Conservation (phyloP, 2,329 filamentous ascomycete genomes). For the Cladorrhinum sp. region DNA sequence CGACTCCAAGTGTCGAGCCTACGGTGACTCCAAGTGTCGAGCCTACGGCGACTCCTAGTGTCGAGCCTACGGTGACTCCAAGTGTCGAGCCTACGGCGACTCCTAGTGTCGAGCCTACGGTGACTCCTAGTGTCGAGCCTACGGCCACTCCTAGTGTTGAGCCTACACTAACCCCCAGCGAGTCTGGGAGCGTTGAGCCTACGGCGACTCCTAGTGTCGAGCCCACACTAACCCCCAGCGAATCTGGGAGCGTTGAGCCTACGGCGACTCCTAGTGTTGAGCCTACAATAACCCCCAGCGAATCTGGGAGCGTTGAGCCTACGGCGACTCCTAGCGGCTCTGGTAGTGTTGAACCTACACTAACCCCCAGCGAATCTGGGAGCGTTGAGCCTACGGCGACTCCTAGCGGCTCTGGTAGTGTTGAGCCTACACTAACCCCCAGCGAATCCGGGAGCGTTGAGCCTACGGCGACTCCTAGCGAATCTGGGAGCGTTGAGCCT, state of each 20-base stretch:
- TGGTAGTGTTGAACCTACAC: not conserved
- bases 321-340: not conserved
- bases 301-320: not conserved
- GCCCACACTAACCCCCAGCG: not conserved
- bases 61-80: not conserved
- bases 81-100: not conserved
- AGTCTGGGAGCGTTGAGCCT: too few species aligned
- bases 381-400: not conserved
- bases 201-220: not conserved
- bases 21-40: not conserved
- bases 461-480: not conserved
- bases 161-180: too few species aligned
- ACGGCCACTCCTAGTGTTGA: slow-evolving; percentile 27
- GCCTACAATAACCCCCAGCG: not conserved
- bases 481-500: not conserved
- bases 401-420: not conserved
- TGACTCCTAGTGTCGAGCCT: not conserved
- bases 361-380: too few species aligned
- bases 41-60: slow-evolving; percentile 5
- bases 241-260: too few species aligned
- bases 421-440: not conserved
- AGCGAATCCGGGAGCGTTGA: not conserved
- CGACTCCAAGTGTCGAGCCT: not conserved
- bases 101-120: slow-evolving; percentile 26
- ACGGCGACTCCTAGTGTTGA: too few species aligned